These are phyloP conservation scores for Colletotrichum echinochloae DNA, from an alignment of 2,329 filamentous ascomycete species.

Conservation along the genomic window DNA sequence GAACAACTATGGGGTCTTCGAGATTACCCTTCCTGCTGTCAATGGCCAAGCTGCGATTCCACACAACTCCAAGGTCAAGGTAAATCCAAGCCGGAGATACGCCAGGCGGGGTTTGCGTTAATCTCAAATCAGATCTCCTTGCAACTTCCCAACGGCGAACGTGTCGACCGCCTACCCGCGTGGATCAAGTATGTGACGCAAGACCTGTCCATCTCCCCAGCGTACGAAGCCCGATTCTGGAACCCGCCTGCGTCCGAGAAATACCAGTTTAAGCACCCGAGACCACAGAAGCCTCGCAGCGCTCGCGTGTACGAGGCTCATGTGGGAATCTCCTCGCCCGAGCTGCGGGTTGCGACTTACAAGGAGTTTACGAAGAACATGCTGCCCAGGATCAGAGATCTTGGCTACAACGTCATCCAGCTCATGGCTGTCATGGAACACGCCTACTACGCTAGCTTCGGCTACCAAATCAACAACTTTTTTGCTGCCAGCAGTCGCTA, in stretches of 20 bases:
- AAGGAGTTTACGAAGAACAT: conserved; percentile 96
- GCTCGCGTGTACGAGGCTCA: conserved; percentile 98
- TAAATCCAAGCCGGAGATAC: conserved; percentile 51
- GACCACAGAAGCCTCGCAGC: conserved; percentile 86
- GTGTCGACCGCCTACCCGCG: conserved; percentile 88
- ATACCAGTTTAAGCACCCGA: conserved; percentile 86
- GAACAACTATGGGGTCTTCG: conserved; percentile 87
- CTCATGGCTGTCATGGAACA: conserved; percentile 99
- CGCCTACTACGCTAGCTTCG: conserved; percentile 98
- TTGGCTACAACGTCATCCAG: conserved; percentile 98
- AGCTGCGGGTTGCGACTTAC: conserved; percentile 90
- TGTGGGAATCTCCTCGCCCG: conserved; percentile 94
- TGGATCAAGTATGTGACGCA: conserved; percentile 99
- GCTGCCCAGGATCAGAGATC: conserved; percentile 86
- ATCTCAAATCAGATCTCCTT: conserved; percentile 77
- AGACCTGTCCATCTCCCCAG: conserved; percentile 87
- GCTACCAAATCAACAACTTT: conserved; percentile 99
- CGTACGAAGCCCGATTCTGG: conserved; percentile 97
- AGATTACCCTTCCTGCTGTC: conserved; percentile 79
- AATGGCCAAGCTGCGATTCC: conserved; percentile 83
- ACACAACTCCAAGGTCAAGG: conserved; percentile 97
- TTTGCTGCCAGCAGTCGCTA: conserved; percentile 98
- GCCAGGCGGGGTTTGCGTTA: neutral
- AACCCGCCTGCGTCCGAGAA: conserved; percentile 83
- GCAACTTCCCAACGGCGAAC: conserved; percentile 80